Evolutionary conservation across 2,329 filamentous ascomycete species (phyloP).

Genomic region (Trichophaea hybrida): DNA sequence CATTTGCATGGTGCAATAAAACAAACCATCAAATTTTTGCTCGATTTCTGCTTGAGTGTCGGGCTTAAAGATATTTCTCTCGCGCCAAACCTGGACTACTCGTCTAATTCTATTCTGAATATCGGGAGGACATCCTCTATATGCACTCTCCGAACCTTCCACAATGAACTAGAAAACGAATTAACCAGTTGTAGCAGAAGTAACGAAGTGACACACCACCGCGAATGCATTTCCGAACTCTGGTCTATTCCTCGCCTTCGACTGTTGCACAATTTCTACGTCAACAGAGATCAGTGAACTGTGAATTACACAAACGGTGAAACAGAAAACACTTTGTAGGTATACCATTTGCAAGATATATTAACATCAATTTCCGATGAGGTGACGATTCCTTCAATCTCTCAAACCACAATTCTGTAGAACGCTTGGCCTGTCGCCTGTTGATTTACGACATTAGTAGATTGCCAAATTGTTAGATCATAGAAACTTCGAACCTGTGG

Average conservation of each 20-base stretch:
- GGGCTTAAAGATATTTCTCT: slow-evolving; percentile 67
- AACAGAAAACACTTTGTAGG: slow-evolving; percentile 5
- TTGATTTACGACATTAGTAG: neutral
- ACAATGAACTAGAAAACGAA: slow-evolving; percentile 49
- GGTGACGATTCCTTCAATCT: slow-evolving; percentile 75
- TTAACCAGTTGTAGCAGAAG: neutral
- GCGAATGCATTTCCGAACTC: slow-evolving; percentile 89
- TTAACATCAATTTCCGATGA: slow-evolving; percentile 71
- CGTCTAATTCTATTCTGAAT: slow-evolving; percentile 76
- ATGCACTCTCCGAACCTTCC: slow-evolving; percentile 78
- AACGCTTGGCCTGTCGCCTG: slow-evolving; percentile 83
- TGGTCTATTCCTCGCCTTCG: slow-evolving; percentile 77
- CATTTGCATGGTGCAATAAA: neutral
- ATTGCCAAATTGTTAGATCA: neutral
- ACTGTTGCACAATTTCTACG: slow-evolving; percentile 87
- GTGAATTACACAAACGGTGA: neutral
- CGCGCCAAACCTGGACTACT: slow-evolving; percentile 88
- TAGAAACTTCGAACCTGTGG: slow-evolving; percentile 50
- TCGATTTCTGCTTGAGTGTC: slow-evolving; percentile 73
- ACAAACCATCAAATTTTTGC: slow-evolving; percentile 56
- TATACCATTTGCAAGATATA: slow-evolving; percentile 90
- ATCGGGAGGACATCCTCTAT: slow-evolving; percentile 74
- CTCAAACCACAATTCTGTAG: slow-evolving; percentile 81
- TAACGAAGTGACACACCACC: slow-evolving; percentile 38
- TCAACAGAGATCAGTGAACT: neutral